Percentiles rank a stretch among this genome's conserved stretches.
Evolutionary conservation across 805 yeast species (phyloP).

Genomic region (Hanseniaspora hatyaiensis): DNA sequence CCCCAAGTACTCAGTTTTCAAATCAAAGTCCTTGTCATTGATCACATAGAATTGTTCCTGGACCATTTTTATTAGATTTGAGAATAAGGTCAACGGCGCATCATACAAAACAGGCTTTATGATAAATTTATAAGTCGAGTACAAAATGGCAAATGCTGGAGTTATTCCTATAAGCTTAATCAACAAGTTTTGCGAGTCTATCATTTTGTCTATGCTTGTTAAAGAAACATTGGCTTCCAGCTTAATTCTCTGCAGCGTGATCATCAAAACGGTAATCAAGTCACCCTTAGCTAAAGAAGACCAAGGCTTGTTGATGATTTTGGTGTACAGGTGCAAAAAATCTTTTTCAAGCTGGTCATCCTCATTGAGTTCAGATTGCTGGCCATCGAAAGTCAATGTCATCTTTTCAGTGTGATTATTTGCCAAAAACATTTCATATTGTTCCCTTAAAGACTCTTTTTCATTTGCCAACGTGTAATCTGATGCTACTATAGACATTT

Average conservation of each 20-base stretch:
- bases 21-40: conserved; percentile 29
- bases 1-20: conserved; percentile 17
- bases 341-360: conserved; percentile 47
- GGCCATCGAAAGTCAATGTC: background rate
- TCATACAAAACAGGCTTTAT: conserved; percentile 18
- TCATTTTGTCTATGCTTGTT: conserved; percentile 76
- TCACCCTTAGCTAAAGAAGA: conserved; percentile 52
- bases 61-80: background rate
- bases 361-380: conserved; percentile 4
- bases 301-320: conserved; percentile 59
- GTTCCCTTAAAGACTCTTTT: conserved; percentile 66
- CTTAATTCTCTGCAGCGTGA: conserved; percentile 90
- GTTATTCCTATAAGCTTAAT: conserved; percentile 83
- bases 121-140: conserved; percentile 33
- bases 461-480: conserved; percentile 53
- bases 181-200: conserved; percentile 87
- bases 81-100: conserved; percentile 9
- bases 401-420: conserved; percentile 21
- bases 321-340: conserved; percentile 70
- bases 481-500: conserved; percentile 9
- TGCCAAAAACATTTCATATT: conserved; percentile 45
- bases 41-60: conserved; percentile 22
- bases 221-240: conserved; percentile 89
- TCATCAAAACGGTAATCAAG: conserved; percentile 62
- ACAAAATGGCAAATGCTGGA: conserved; percentile 56